These are phyloP conservation scores for Pseudofabraea citricarpa DNA, from an alignment of 2,329 filamentous ascomycete genomes.

Conservation along the genomic window DNA sequence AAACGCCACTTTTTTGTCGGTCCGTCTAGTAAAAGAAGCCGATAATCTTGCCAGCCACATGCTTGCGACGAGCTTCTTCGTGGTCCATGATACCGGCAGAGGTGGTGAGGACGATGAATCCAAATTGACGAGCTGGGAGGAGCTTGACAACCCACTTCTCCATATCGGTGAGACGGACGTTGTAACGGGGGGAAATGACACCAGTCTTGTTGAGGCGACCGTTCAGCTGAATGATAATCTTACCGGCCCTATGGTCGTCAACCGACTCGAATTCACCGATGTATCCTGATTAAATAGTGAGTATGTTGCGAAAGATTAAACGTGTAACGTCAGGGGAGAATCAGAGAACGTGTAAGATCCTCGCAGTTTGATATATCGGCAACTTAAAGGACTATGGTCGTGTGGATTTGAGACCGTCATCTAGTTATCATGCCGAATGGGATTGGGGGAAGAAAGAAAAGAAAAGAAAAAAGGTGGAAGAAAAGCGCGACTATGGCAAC, in stretches of 20 bases:
- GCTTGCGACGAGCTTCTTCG: slow-evolving; percentile 98
- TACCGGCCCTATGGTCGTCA: slow-evolving; percentile 98
- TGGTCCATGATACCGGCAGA: slow-evolving; percentile 99
- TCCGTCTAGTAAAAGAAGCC: slow-evolving; percentile 93
- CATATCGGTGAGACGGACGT: slow-evolving; percentile 93
- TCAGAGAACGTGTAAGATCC: slow-evolving; percentile 97
- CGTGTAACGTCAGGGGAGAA: slow-evolving; percentile 71
- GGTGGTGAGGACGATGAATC: slow-evolving; percentile 98
- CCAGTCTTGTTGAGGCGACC: slow-evolving; percentile 98
- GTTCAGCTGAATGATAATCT: slow-evolving; percentile 99
- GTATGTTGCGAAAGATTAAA: slow-evolving; percentile 95
- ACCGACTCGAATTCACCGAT: slow-evolving; percentile 99
- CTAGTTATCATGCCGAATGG: slow-evolving; percentile 99
- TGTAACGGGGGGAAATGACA: slow-evolving; percentile 99
- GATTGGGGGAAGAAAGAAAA: slow-evolving; percentile 13
- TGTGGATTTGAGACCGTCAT: slow-evolving; percentile 81
- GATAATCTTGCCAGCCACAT: slow-evolving; percentile 98
- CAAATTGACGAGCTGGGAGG: slow-evolving; percentile 98
- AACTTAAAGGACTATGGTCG: slow-evolving; percentile 99
- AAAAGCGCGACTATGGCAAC: too few relatives aligned
- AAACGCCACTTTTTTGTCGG: slow-evolving; percentile 14
- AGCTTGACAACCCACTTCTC: slow-evolving; percentile 99
- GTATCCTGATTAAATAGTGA: slow-evolving; percentile 70
- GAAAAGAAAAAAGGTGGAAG: slow-evolving; percentile 1
- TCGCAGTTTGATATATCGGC: slow-evolving; percentile 89